phyloP scores from a whole-genome alignment of 1,284 basidiomycete species.

The Trichosporon sp. region DNA sequence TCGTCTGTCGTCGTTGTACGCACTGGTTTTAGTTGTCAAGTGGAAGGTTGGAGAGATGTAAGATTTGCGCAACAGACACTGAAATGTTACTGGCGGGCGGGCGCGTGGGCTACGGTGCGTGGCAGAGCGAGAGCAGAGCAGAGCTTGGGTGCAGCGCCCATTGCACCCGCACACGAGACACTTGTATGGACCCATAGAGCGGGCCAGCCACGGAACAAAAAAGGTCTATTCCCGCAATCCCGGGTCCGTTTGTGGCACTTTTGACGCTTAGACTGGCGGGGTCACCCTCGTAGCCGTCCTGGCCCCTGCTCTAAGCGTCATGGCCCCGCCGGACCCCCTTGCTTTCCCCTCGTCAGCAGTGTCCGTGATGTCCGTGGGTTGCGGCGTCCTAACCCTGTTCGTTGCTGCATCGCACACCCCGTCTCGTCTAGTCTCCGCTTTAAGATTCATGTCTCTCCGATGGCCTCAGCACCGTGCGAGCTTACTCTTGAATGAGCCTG shows the following conservation, averaged over 20 bases:
- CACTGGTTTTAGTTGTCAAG: conserved; percentile 15
- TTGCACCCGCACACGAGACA: conserved; percentile 1
- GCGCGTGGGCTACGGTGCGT: conserved; percentile 4
- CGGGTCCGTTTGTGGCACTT: neutral
- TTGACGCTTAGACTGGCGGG: neutral
- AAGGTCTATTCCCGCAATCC: neutral
- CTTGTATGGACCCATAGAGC: neutral
- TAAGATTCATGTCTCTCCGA: too few species aligned
- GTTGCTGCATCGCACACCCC: neutral
- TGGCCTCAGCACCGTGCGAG: too few species aligned
- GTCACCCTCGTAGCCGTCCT: too few species aligned
- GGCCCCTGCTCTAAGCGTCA: too few species aligned
- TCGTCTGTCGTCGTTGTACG: neutral
- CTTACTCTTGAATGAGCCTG: too few species aligned
- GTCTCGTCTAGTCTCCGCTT: too few species aligned
- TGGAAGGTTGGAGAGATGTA: conserved; percentile 13
- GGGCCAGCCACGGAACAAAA: neutral
- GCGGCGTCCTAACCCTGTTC: neutral
- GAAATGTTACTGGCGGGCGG: conserved; percentile 1
- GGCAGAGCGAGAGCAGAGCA: too few species aligned
- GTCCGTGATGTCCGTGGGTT: neutral
- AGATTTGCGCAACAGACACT: neutral
- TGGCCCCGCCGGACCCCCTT: neutral
- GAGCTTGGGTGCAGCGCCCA: neutral
- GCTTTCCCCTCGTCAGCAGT: neutral